Conservation (phyloP, 345 rosid species). For the Laguncularia racemosa region DNA sequence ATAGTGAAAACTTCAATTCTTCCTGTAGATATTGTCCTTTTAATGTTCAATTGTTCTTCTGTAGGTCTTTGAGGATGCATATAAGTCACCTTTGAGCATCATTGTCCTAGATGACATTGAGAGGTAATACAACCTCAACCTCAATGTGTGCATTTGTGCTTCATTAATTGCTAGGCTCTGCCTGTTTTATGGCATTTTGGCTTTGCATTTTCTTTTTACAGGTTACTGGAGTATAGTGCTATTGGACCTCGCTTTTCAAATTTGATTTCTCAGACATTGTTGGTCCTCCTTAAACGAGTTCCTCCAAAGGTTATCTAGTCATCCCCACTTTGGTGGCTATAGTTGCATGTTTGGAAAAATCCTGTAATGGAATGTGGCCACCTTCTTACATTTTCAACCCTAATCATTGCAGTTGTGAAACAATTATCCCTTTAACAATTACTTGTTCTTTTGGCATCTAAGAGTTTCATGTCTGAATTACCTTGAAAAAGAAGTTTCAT, state of each 20-base stretch:
- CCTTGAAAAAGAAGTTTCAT: too few relatives aligned
- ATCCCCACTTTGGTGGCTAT: not conserved
- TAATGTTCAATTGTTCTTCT: not conserved
- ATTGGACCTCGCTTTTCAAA: conserved; percentile 98
- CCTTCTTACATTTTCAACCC: too few relatives aligned
- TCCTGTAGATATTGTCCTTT: not conserved
- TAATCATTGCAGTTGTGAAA: too few relatives aligned
- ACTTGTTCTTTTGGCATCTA: too few relatives aligned
- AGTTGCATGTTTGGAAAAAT: not conserved
- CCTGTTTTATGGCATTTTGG: not conserved
- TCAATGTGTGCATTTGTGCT: too few relatives aligned
- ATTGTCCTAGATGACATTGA: conserved; percentile 95
- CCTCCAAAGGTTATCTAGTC: conserved; percentile 79
- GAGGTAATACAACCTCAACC: conserved; percentile 37
- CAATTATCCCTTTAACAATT: too few relatives aligned
- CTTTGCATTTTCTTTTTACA: conserved; percentile 24
- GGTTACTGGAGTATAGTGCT: conserved; percentile 86
- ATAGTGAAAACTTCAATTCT: too few relatives aligned
- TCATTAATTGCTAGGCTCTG: too few relatives aligned
- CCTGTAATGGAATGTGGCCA: too few relatives aligned
- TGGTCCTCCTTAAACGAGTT: conserved; percentile 87
- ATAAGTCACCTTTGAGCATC: conserved; percentile 93
- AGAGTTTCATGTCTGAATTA: too few relatives aligned
- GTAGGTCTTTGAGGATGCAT: conserved; percentile 98
- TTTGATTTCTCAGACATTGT: conserved; percentile 74